These are phyloP conservation scores for Colletotrichum sojae DNA, from an alignment of 2,329 filamentous ascomycete species.

Conservation along the genomic window DNA sequence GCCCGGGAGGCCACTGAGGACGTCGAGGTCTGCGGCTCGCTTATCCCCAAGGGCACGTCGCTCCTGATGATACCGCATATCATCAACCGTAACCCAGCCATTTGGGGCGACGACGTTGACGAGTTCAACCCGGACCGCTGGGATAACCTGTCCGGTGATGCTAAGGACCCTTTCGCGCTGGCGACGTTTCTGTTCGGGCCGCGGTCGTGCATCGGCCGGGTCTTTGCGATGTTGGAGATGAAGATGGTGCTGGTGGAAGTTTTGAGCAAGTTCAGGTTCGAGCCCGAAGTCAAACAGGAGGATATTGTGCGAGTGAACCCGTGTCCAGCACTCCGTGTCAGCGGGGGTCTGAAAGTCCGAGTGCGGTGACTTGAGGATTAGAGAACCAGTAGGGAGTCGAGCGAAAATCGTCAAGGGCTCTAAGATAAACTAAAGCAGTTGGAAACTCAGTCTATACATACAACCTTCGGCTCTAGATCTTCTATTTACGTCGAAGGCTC, in stretches of 20 bases:
- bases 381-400: neutral
- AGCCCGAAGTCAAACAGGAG: constrained; percentile 43
- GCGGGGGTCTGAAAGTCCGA: constrained; percentile 6
- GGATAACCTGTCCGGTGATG: constrained; percentile 46
- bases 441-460: too few species aligned
- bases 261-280: constrained; percentile 49
- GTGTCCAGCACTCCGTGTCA: constrained; percentile 9
- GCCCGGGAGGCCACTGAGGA: constrained; percentile 51
- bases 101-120: constrained; percentile 56
- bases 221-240: constrained; percentile 54
- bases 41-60: constrained; percentile 54
- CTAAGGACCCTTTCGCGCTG: constrained; percentile 50
- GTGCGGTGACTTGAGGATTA: neutral
- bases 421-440: too few species aligned
- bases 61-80: constrained; percentile 54
- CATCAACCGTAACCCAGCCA: constrained; percentile 50
- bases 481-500: too few species aligned
- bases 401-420: neutral
- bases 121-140: constrained; percentile 56
- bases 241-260: constrained; percentile 54
- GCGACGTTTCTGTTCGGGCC: constrained; percentile 55
- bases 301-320: constrained; percentile 42
- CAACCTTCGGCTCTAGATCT: too few species aligned
- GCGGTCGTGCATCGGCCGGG: constrained; percentile 55
- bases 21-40: constrained; percentile 49